Percentiles rank a stretch among this genome's conserved stretches.
Evolutionary conservation across 805 yeast genomes (phyloP).

Genomic region (Sporopachydermia lactativora): DNA sequence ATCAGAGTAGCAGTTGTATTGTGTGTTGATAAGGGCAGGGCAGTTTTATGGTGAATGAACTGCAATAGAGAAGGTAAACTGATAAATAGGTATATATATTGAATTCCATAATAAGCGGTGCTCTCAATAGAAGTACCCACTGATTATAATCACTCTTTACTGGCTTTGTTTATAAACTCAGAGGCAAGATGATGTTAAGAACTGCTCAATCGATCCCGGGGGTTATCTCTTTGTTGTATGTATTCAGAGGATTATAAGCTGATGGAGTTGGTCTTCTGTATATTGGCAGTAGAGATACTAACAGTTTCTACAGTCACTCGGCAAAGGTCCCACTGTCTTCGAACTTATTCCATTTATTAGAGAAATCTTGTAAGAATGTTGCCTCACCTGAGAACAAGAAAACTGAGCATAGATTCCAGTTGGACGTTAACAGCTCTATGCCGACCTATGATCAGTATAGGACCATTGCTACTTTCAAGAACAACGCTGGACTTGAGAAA

Average conservation of each 20-base stretch:
- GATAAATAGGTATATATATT: too few species aligned
- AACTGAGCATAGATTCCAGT: conserved; percentile 11
- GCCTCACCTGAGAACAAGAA: background rate
- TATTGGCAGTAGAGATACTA: conserved; percentile 9
- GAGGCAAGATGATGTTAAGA: conserved; percentile 28
- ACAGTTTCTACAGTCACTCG: conserved; percentile 13
- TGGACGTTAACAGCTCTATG: conserved; percentile 16
- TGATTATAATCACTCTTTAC: too few species aligned
- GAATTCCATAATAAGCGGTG: too few species aligned
- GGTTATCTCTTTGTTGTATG: conserved; percentile 29
- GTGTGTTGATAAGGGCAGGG: too few species aligned
- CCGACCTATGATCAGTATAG: conserved; percentile 18
- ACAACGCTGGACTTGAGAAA: conserved; percentile 8
- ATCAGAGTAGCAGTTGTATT: too few species aligned
- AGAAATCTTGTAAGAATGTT: conserved; percentile 13
- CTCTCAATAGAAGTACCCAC: too few species aligned
- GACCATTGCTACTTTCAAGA: conserved; percentile 9
- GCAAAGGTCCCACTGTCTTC: conserved; percentile 14
- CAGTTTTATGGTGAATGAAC: too few species aligned
- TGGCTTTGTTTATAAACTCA: background rate
- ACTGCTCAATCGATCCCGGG: conserved; percentile 32
- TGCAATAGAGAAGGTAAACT: too few species aligned
- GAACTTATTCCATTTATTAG: conserved; percentile 12
- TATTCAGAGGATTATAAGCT: conserved; percentile 11
- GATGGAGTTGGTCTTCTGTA: too few species aligned